These are phyloP conservation scores for Beauveria scarabaeidicola DNA, from an alignment of 2,329 filamentous ascomycete species.

Conservation along the genomic window DNA sequence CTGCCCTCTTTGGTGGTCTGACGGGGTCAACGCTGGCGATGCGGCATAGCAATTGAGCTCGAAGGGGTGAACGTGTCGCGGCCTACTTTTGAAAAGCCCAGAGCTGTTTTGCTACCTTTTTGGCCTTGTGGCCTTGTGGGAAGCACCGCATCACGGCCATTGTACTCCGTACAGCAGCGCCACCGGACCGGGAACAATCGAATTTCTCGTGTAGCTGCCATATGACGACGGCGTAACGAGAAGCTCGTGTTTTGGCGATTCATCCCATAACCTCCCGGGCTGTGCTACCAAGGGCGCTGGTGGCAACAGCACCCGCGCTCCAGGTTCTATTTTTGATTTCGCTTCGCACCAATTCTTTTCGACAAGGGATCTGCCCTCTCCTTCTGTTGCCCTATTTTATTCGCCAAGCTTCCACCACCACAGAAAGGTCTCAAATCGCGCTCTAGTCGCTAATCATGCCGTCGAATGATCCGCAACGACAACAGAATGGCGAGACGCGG, in stretches of 20 bases:
- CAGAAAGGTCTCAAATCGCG: background rate
- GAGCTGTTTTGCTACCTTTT: background rate
- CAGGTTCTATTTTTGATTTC: background rate
- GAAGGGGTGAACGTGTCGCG: background rate
- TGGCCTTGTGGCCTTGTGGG: background rate
- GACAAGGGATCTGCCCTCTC: background rate
- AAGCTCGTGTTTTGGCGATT: constrained; percentile 5
- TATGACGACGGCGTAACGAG: constrained; percentile 4
- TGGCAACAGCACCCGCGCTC: background rate
- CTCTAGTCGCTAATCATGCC: background rate
- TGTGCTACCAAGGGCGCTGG: background rate
- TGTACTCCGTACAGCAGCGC: constrained; percentile 5
- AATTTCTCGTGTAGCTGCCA: background rate
- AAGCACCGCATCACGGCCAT: background rate
- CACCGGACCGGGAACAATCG: background rate
- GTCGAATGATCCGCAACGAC: background rate
- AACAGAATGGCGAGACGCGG: background rate
- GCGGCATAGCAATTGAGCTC: background rate
- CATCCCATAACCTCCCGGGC: background rate
- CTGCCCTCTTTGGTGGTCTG: background rate
- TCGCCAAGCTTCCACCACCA: background rate
- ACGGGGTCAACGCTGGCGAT: constrained; percentile 4
- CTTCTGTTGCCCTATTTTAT: background rate
- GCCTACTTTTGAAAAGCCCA: background rate
- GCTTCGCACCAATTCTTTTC: background rate